Conservation (phyloP, 2,329 filamentous ascomycete genomes). For the Talaromyces funiculosus region DNA sequence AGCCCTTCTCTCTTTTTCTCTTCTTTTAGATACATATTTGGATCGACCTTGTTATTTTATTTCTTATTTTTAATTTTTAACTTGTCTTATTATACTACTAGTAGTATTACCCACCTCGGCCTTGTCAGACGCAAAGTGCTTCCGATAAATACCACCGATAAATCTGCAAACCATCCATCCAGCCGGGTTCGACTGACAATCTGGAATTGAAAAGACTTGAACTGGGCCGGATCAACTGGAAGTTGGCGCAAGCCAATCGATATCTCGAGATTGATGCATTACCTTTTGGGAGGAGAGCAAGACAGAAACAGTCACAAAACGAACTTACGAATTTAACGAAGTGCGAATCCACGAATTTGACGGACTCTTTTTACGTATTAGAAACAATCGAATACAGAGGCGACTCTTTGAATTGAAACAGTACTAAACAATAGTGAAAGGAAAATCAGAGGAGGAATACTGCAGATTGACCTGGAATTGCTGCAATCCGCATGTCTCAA, state of each 20-base stretch:
- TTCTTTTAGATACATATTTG: background rate
- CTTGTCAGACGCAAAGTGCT: background rate
- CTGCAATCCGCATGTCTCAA: conserved; percentile 14
- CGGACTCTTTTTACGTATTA: background rate
- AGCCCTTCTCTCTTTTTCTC: background rate
- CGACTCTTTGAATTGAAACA: background rate
- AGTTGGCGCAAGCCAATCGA: background rate
- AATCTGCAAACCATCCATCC: background rate
- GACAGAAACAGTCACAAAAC: background rate
- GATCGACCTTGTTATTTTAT: background rate
- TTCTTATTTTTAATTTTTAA: background rate
- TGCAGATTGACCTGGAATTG: background rate
- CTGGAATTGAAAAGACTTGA: conserved; percentile 1
- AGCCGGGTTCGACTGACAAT: background rate
- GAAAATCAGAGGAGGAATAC: background rate
- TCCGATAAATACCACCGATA: background rate
- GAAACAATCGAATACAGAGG: background rate
- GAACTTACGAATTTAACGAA: conserved; percentile 1
- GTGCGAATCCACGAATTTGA: background rate
- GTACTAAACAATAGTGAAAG: background rate
- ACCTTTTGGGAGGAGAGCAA: background rate
- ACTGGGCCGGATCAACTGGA: background rate
- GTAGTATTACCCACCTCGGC: background rate
- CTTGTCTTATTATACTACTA: background rate
- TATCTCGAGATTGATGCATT: background rate